Evolutionary conservation across 495 filamentous ascomycete genomes (phyloP).

Genomic region (Tricharina praecox): DNA sequence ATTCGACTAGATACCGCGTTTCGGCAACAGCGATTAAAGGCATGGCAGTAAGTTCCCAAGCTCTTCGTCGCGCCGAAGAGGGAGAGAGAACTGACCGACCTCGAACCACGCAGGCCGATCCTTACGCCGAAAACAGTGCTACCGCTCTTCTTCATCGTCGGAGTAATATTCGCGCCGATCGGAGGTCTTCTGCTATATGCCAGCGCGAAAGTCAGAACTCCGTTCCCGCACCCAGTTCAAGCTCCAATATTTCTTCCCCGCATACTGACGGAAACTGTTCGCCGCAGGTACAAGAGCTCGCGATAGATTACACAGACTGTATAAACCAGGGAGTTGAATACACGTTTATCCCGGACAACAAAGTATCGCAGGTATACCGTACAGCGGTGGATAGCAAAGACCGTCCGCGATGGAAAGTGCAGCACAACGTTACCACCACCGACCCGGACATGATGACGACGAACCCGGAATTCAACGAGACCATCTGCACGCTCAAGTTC

Average conservation of each 20-base stretch:
- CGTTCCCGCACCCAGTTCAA: not conserved
- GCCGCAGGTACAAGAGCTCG: constrained; percentile 68
- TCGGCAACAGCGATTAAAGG: constrained; percentile 77
- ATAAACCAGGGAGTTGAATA: constrained; percentile 29
- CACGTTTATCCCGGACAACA: constrained; percentile 35
- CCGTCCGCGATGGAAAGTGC: constrained; percentile 17
- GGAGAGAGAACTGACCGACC: not conserved
- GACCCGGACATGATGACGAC: constrained; percentile 9
- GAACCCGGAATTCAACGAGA: constrained; percentile 7
- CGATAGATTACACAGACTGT: constrained; percentile 80
- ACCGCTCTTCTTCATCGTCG: constrained; percentile 73
- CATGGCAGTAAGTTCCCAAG: constrained; percentile 62
- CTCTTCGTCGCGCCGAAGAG: not conserved
- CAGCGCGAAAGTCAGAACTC: constrained; percentile 45
- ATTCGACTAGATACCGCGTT: constrained; percentile 61
- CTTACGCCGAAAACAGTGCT: constrained; percentile 84
- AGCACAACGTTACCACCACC: constrained; percentile 18
- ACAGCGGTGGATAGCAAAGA: constrained; percentile 26
- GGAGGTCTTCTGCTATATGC: constrained; percentile 73
- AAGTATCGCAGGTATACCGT: constrained; percentile 52
- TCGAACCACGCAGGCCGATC: constrained; percentile 45
- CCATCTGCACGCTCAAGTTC: constrained; percentile 55
- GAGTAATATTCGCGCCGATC: constrained; percentile 74
- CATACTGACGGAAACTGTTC: no score
- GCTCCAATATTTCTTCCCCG: no score